Conservation (phyloP, 75 land plant species). For the Ceratopteris richardii region DNA sequence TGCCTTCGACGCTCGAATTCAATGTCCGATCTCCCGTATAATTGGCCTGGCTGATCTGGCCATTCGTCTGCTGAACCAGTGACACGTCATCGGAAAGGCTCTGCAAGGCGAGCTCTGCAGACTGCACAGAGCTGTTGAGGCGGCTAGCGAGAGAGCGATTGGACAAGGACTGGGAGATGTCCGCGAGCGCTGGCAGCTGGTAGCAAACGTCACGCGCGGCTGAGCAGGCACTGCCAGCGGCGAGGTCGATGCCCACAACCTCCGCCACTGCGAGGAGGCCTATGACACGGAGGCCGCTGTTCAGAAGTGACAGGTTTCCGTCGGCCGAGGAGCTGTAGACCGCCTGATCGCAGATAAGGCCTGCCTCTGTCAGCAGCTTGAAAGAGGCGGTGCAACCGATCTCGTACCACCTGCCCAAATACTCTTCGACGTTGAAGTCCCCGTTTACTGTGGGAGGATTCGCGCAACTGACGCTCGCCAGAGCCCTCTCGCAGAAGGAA, state of each 20-base stretch:
- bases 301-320: slow-evolving; percentile 3
- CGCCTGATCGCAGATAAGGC: slow-evolving; percentile 15
- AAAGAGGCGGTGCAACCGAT: slow-evolving; percentile 31
- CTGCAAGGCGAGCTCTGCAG: background rate
- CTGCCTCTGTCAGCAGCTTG: slow-evolving; percentile 26
- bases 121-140: no score
- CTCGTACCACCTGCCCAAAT: slow-evolving; percentile 35
- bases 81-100: slow-evolving; percentile 5
- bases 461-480: slow-evolving; percentile 12
- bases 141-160: background rate
- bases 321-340: slow-evolving; percentile 9
- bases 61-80: slow-evolving; percentile 11
- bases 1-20: no score
- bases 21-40: no score
- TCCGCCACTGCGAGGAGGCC: slow-evolving; percentile 1
- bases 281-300: slow-evolving; percentile 15
- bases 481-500: slow-evolving; percentile 6
- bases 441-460: slow-evolving; percentile 10
- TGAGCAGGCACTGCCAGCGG: slow-evolving; percentile 13
- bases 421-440: slow-evolving; percentile 6
- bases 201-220: slow-evolving; percentile 20
- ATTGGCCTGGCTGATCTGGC: slow-evolving; percentile 21
- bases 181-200: background rate
- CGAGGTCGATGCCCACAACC: slow-evolving; percentile 9
- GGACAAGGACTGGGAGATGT: background rate